phyloP scores from a whole-genome alignment of 2,329 filamentous ascomycete genomes.

The Diaporthe batatas region DNA sequence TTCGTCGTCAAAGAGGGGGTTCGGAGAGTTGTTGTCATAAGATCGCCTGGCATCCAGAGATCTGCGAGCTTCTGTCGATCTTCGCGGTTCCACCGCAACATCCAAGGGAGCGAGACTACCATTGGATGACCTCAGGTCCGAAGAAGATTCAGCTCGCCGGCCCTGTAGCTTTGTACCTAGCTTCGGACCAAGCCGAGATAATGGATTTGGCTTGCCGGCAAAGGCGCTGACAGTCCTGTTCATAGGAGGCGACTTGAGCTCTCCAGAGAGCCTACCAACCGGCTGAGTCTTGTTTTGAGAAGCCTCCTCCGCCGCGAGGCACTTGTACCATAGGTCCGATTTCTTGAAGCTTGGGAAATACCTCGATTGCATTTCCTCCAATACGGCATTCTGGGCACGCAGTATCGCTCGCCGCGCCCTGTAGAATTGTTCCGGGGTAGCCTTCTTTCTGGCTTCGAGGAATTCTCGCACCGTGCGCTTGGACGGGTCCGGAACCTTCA shows the following conservation, averaged over 20 bases:
- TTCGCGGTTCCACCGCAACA: slow-evolving; percentile 62
- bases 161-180: slow-evolving; percentile 50
- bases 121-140: slow-evolving; percentile 58
- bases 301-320: slow-evolving; percentile 87
- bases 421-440: slow-evolving; percentile 85
- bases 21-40: slow-evolving; percentile 71
- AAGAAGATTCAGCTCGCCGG: slow-evolving; percentile 61
- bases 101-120: slow-evolving; percentile 57
- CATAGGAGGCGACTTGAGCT: slow-evolving; percentile 35
- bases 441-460: slow-evolving; percentile 80
- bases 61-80: slow-evolving; percentile 59
- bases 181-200: slow-evolving; percentile 57
- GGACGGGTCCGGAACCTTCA: slow-evolving; percentile 80
- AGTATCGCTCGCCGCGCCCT: slow-evolving; percentile 85
- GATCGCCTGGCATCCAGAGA: slow-evolving; percentile 38
- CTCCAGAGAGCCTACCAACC: slow-evolving; percentile 37
- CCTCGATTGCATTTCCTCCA: slow-evolving; percentile 85
- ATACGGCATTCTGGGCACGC: slow-evolving; percentile 82
- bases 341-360: slow-evolving; percentile 90
- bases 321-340: slow-evolving; percentile 97
- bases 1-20: slow-evolving; percentile 84
- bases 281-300: slow-evolving; percentile 51
- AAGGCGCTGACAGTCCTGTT: slow-evolving; percentile 37
- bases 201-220: slow-evolving; percentile 58
- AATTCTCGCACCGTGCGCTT: slow-evolving; percentile 81